Evolutionary conservation across 768 basidiomycete genomes (phyloP), one percentile per base, ranked within the genome.

Genomic region (Clavaria fumosa): DNA sequence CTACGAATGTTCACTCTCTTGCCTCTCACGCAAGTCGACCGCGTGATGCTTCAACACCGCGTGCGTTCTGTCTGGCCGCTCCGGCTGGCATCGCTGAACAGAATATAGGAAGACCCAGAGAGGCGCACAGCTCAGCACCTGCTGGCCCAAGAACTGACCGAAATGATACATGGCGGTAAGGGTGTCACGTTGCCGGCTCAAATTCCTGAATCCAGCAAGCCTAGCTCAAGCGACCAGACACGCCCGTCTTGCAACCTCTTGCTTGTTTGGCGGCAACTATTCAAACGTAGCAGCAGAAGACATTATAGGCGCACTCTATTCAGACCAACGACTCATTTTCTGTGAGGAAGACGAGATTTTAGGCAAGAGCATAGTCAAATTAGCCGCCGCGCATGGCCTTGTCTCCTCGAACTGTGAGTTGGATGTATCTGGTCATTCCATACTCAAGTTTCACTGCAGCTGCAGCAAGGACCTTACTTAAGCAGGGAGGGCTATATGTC

Each of bases 1-100:
- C 63, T 97, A 20, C 78, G 72, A 45, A 58, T 90, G 45, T 84
- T 97, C 46, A 91, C 89, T 2, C 64, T 95, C 28, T 59, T 91
- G 21, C 59, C 78, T 0, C 47, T 69, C 9, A 54, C 66, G 11
- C 55, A 70, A 41, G 76, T 95, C 31, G 54, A 67, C 2, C 57
- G 62, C 1, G 51, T 79, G 4, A 58, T 89, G 52, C 47, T 57
- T 7, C 54, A 59, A 2, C 91, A 95, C 52, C 47, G 51, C 36
- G 83, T 83, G 44, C 41, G 50, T 39, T 14, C 27, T 21, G 23
- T 23, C 37, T 27, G 0, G 33, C n/a, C 2, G 34, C 3, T 14
- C 12, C 5, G 4, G 23, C 39, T 19, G 31, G 20, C 17, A 12
- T 24, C 43, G 14, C 31, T 38, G 30, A 35, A 31, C 22, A 12